Evolutionary conservation across 1,284 basidiomycete species (phyloP), one percentile per base, ranked within the genome.

Genomic region (Phellopilus nigrolimitatus): DNA sequence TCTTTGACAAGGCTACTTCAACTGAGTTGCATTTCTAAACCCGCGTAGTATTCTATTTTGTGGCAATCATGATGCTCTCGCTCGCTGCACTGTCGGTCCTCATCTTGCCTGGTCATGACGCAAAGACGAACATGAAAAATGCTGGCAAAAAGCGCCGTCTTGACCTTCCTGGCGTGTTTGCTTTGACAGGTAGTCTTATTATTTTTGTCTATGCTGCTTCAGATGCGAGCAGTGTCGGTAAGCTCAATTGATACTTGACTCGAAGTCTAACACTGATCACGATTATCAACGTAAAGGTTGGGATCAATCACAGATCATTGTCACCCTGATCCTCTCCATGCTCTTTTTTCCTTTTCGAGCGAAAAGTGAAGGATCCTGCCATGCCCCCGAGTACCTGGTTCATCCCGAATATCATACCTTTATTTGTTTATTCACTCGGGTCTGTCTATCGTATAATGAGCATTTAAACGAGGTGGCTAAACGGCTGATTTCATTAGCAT

Each of bases 31-130:
- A 70, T 2, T 65, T 71, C 37, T 40, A 71, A 4, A 61, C 64
- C 3, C 47, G 64, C n/a, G 10, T 33, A 4, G 53, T 64, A 21
- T 57, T 68, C 9, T 59, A 68, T 6, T 28, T 60, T 17, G 17
- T 60, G 3, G 59, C 64, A 33, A 40, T 66, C 36, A 25, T 71
- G 15, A 59, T 73, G 37, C 58, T 69, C n/a, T 66, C 71, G 3
- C n/a, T 45, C 3, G 30, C 43, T 17, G 36, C 33, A 9, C 19
- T 45, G 30, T 45, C 54, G 12, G 38, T 38, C 15, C 22, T 53
- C 25, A 24, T 39, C 9, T 19, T 40, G 24, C 51, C 36, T 25
- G 44, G 21, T 38, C 41, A 6, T 36, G 25, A 27, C 9, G 13
- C 13, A 27, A 28, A 8, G 6, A 31, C 13, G 8, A 10, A n/a